Evolutionary conservation across 2,329 filamentous ascomycete species (phyloP), one percentile per base, ranked within the genome.

Genomic region (Alternaria angustiovoidea): DNA sequence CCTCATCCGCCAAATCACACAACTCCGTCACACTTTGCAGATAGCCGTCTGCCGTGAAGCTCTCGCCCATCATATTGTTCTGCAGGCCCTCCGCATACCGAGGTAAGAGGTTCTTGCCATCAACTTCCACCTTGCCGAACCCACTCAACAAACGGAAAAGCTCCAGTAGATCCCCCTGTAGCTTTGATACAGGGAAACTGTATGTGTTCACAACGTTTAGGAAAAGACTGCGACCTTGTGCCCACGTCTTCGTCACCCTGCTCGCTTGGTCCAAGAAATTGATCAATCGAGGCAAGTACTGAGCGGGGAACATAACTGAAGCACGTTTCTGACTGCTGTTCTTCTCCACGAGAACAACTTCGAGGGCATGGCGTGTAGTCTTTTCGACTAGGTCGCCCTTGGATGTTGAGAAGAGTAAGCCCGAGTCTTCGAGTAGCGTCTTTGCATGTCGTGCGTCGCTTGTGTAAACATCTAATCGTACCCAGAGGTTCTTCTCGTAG

Each of bases 151-250:
- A 52, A 14, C 75, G 65, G 56, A 75, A 77, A 0, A 66, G 61
- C 59, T 78, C 75, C 14, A 77, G 65, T 2, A 77, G 49, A 51
- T 78, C 75, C 26, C 74, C 75, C 39, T 77, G 75, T 0, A 78
- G 59, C 3, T 67, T 58, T 1, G 72, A 66, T 1, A 69, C 38
- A 6, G 68, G 62, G 41, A 73, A 70, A 5, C 51, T 56, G 46
- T 76, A 76, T 8, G 60, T 70, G 18, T 75, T 74, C 22, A 57
- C 16, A 0, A 77, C 57, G 8, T 52, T 61, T 16, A 77, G 57
- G 51, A 66, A 69, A 2, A 78, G 51, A 0, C 57, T 49, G 18
- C 75, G 74, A 0, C 36, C 43, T 0, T 57, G 62, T 7, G 70
- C 69, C 75, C 75, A 78, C 0, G 62, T 54, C 9, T 49, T 55